Conservation (phyloP, 2,329 filamentous ascomycete genomes). For the Stromatinia cepivora region DNA sequence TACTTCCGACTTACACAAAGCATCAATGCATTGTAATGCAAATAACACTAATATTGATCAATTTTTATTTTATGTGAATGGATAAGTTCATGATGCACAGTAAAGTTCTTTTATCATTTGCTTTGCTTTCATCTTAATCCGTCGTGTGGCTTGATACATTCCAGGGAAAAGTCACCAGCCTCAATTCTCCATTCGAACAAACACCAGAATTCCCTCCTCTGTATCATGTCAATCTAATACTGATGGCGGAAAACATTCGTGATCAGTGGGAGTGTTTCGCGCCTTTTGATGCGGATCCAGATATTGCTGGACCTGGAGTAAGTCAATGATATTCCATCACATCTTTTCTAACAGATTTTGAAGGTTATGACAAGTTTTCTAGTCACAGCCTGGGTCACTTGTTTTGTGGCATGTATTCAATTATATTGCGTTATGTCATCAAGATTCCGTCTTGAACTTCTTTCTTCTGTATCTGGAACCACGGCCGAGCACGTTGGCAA, state of each 20-base stretch:
- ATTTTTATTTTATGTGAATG: neutral
- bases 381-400: constrained; percentile 25
- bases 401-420: constrained; percentile 24
- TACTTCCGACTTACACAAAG: no score
- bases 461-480: constrained; percentile 9
- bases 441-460: constrained; percentile 4
- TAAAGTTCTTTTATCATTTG: neutral
- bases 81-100: neutral
- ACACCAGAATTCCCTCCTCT: neutral
- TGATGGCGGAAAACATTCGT: neutral
- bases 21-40: neutral
- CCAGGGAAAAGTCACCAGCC: neutral
- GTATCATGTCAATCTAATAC: neutral
- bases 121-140: neutral
- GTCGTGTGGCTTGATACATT: constrained; percentile 14
- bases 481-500: constrained; percentile 17
- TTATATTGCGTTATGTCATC: constrained; percentile 23
- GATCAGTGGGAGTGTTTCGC: constrained; percentile 17
- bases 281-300: constrained; percentile 24
- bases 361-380: constrained; percentile 27
- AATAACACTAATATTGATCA: neutral
- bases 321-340: neutral
- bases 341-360: neutral
- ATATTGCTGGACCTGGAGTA: constrained; percentile 27
- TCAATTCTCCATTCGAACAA: neutral